phyloP scores from a whole-genome alignment of 495 filamentous ascomycete genomes.

The Lasiosphaeriaceae sp. region DNA sequence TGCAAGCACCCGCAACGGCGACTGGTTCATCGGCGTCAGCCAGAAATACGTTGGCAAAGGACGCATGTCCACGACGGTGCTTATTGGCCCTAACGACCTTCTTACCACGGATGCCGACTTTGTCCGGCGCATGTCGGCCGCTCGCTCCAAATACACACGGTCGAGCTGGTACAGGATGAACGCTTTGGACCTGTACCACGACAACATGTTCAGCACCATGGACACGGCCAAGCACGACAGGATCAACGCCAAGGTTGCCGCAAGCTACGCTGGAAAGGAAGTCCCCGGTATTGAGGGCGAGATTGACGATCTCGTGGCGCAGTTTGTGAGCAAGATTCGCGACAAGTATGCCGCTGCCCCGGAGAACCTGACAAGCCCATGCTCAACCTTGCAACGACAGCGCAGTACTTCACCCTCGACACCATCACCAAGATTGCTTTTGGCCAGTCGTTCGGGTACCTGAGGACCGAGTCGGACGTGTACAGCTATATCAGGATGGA shows the following conservation, averaged over 20 bases:
- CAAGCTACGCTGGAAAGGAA: constrained; percentile 35
- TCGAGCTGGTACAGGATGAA: too few relatives aligned
- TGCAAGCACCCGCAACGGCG: too few relatives aligned
- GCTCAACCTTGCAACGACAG: neutral
- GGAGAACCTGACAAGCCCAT: neutral
- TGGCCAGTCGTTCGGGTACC: constrained; percentile 22
- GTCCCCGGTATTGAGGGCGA: constrained; percentile 30
- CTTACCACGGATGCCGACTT: too few relatives aligned
- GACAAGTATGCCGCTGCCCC: neutral
- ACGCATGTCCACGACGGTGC: too few relatives aligned
- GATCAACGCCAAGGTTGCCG: constrained; percentile 25
- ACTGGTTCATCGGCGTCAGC: too few relatives aligned
- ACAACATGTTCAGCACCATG: constrained; percentile 25
- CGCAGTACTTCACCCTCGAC: constrained; percentile 28
- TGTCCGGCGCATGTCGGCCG: too few relatives aligned
- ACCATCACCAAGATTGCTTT: constrained; percentile 43
- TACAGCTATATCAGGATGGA: neutral
- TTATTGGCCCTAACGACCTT: too few relatives aligned
- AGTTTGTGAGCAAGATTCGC: constrained; percentile 20
- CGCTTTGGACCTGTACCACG: constrained; percentile 1
- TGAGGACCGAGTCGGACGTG: neutral
- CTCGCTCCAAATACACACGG: too few relatives aligned
- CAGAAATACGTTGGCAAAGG: too few relatives aligned
- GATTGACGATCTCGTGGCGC: constrained; percentile 32
- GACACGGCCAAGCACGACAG: constrained; percentile 32